Evolutionary conservation across 2,329 filamentous ascomycete species (phyloP).

Genomic region (Chalara sp.): DNA sequence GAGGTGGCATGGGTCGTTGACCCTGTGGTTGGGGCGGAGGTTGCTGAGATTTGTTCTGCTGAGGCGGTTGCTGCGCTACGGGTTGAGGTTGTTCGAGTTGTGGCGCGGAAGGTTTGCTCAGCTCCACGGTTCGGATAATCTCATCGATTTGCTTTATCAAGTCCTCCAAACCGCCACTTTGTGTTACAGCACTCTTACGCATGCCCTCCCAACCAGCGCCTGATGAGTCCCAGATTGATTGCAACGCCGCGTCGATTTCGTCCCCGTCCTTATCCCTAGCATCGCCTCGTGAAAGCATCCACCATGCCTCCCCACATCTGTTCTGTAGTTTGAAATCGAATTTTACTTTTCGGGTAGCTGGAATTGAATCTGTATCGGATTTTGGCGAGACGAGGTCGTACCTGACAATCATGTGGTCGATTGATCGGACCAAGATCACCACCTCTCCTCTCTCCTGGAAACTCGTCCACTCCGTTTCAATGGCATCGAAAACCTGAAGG

Average conservation of each 20-base stretch:
- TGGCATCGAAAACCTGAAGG: conserved; percentile 51
- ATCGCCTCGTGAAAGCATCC: conserved; percentile 21
- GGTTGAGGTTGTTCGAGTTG: background rate
- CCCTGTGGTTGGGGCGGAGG: conserved; percentile 5
- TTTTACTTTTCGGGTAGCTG: conserved; percentile 32
- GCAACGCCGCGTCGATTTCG: conserved; percentile 33
- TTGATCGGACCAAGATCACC: conserved; percentile 43
- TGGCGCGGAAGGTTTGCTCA: background rate
- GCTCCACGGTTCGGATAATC: conserved; percentile 15
- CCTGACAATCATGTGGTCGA: conserved; percentile 51
- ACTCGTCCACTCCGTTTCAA: conserved; percentile 49
- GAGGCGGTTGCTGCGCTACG: background rate
- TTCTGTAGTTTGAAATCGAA: conserved; percentile 46
- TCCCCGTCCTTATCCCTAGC: conserved; percentile 24
- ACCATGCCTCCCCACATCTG: conserved; percentile 37
- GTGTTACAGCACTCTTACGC: conserved; percentile 38
- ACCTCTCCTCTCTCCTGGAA: conserved; percentile 38
- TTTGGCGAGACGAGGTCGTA: conserved; percentile 35
- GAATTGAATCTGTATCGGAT: conserved; percentile 24
- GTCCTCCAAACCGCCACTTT: conserved; percentile 32
- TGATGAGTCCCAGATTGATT: conserved; percentile 37
- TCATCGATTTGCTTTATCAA: conserved; percentile 21
- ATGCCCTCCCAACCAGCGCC: conserved; percentile 43
- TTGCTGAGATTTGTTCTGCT: background rate
- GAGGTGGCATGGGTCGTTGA: conserved; percentile 8